These are phyloP conservation scores for Penstemon newberryi DNA, from an alignment of 257 asterid genomes.

Conservation along the genomic window DNA sequence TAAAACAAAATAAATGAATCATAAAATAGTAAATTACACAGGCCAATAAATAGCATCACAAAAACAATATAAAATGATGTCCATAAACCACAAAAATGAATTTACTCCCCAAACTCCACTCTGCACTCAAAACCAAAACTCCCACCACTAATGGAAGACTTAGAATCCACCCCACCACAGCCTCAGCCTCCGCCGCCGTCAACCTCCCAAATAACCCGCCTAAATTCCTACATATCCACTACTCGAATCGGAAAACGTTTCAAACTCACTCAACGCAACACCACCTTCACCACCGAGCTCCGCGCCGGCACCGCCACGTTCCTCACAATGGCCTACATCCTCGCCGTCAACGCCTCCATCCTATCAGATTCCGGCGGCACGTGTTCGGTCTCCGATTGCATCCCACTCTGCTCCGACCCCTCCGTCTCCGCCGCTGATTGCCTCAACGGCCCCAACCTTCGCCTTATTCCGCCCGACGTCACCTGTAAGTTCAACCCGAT, in stretches of 20 bases:
- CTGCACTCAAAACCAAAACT: neutral
- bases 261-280: constrained; percentile 73
- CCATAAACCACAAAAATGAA: neutral
- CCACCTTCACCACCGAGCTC: constrained; percentile 92
- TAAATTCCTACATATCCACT: constrained; percentile 57
- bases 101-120: neutral
- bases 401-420: constrained; percentile 71
- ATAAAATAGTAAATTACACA: neutral
- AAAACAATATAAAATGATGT: constrained; percentile 28
- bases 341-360: constrained; percentile 95
- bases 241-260: constrained; percentile 61
- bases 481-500: constrained; percentile 85
- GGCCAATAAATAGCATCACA: constrained; percentile 25
- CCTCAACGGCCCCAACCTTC: constrained; percentile 38
- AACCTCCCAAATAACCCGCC: constrained; percentile 40
- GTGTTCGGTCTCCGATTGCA: constrained; percentile 85
- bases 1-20: neutral
- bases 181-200: constrained; percentile 26
- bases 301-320: constrained; percentile 98
- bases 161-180: constrained; percentile 42
- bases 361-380: constrained; percentile 92
- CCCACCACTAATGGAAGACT: constrained; percentile 42
- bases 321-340: constrained; percentile 97
- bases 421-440: constrained; percentile 49
- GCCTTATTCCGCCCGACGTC: constrained; percentile 49